Evolutionary conservation across 2,329 filamentous ascomycete species (phyloP), one percentile per base, ranked within the genome.

Genomic region (Calonectria hongkongensis): DNA sequence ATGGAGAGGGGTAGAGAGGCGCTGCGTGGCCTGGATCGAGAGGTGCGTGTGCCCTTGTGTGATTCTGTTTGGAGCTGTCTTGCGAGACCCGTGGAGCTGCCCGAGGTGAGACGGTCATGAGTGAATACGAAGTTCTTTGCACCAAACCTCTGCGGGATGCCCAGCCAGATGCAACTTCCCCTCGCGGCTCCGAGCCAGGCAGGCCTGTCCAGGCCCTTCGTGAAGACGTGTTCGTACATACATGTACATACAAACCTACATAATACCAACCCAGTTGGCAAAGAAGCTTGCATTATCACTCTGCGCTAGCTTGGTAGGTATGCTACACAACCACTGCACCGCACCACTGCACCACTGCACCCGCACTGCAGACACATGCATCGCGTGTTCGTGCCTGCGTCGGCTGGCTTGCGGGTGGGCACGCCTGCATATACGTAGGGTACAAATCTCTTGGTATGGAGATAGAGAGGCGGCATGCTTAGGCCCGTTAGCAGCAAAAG

Each of bases 321-420:
- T 48, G 66, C 66, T 43, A 33, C 67, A 69, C 28, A 54, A 68
- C 45, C 18, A 58, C 51, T 36, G 9, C 62, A 36, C 65, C 47
- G 9, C 62, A 36, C 65, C 47, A 21, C 16, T 21, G 21, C 21
- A 68, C 45, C 18, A 58, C 51, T 36, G 9, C 62, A 36, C 65
- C 47, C 25, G 18, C 47, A 45, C 48, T 66, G 68, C 68, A 70
- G 45, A 30, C 54, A 66, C 30, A 66, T 30, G 33, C 51, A 50
- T 71, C 28, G 69, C 64, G 69, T 71, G 39, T 67, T 63, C 48
- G 69, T 67, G 64, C 47, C 69, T 71, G 64, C 64, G 48, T 56
- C 43, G 56, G 64, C 27, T 66, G 48, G 62, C 63, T 62, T 50
- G 45, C 54, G 39, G 27, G 48, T 66, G 64, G 64, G 39, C 65